Conservation (phyloP, 176 grass and related monocot genomes). For the Ananas comosus region DNA sequence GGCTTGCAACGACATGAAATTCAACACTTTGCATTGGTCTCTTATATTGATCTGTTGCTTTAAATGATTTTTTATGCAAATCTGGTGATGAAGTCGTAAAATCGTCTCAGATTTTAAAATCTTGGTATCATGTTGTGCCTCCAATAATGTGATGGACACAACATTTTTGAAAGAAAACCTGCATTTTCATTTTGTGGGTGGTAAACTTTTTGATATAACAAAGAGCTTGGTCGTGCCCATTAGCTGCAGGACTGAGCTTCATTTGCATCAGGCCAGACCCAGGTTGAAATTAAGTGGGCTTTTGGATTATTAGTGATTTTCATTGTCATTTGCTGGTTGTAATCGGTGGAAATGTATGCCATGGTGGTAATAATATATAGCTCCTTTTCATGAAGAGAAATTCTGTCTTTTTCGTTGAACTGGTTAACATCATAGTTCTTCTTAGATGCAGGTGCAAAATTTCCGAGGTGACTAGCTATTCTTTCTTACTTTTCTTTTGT, state of each 20-base stretch:
- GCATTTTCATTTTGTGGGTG: background rate
- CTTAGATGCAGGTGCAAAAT: background rate
- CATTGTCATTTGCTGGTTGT: background rate
- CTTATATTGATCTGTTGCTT: background rate
- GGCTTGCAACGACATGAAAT: background rate
- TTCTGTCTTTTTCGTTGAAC: too few relatives aligned
- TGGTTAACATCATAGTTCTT: background rate
- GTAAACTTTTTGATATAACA: background rate
- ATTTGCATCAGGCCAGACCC: background rate
- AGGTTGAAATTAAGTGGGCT: background rate
- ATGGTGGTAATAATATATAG: too few relatives aligned
- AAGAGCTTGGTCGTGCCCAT: background rate
- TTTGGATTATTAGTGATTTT: background rate
- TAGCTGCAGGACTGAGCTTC: background rate
- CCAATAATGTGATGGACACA: background rate
- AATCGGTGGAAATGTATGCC: too few relatives aligned
- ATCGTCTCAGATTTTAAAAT: background rate
- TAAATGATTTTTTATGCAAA: background rate
- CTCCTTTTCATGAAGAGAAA: too few relatives aligned
- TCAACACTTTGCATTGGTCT: background rate
- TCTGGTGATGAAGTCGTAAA: background rate
- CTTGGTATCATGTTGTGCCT: background rate
- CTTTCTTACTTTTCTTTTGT: slow-evolving; percentile 14
- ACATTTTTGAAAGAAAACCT: background rate
- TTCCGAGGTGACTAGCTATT: background rate